Percentiles rank a stretch among this genome's conserved stretches.
Evolutionary conservation across 2,329 filamentous ascomycete species (phyloP).

Genomic region (Arthrobotrys entomopaga): DNA sequence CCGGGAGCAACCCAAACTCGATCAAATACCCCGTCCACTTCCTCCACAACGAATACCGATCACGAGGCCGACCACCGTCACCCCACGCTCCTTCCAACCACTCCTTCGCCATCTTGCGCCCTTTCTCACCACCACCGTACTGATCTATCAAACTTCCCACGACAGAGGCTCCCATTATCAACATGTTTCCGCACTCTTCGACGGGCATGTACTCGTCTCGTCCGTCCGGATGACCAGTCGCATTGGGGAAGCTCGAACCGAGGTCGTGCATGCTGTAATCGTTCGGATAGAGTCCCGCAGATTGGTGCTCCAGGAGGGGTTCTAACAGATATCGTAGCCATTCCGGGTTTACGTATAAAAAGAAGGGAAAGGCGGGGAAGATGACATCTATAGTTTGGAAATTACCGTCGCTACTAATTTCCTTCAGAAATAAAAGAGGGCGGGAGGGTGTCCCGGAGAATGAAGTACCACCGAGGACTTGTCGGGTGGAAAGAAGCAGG

Average conservation of each 20-base stretch:
- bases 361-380: constrained; percentile 86
- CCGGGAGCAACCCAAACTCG: constrained; percentile 77
- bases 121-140: constrained; percentile 50
- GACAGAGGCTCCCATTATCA: constrained; percentile 79
- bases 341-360: constrained; percentile 82
- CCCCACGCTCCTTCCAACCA: constrained; percentile 73
- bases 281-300: constrained; percentile 85
- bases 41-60: constrained; percentile 77
- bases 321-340: constrained; percentile 84
- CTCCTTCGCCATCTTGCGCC: constrained; percentile 51
- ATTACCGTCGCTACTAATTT: constrained; percentile 86
- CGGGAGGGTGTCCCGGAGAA: constrained; percentile 77
- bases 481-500: constrained; percentile 78
- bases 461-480: constrained; percentile 81
- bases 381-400: constrained; percentile 88
- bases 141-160: constrained; percentile 44
- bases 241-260: constrained; percentile 77
- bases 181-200: constrained; percentile 82
- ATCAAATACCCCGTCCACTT: constrained; percentile 84
- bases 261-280: constrained; percentile 78
- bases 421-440: constrained; percentile 82
- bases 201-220: constrained; percentile 79
- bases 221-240: constrained; percentile 77
- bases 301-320: constrained; percentile 81
- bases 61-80: constrained; percentile 65